These are phyloP conservation scores for Colletotrichum sp. DNA, from an alignment of 2,329 filamentous ascomycete genomes.

Conservation along the genomic window DNA sequence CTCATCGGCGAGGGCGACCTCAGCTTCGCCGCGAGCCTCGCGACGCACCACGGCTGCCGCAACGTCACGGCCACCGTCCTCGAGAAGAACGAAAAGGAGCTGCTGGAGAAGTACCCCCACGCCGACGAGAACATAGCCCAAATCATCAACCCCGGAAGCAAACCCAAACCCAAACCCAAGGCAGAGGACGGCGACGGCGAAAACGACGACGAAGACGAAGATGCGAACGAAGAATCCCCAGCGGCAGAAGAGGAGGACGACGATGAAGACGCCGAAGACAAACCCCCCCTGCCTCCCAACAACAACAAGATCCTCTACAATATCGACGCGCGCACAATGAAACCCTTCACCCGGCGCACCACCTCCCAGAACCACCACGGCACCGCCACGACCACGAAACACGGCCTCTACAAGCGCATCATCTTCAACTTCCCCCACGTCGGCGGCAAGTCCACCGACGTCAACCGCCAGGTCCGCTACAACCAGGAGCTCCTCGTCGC, in stretches of 20 bases:
- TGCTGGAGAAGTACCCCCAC: conserved; percentile 78
- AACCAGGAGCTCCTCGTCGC: conserved; percentile 82
- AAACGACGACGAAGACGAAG: background rate
- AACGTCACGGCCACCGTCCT: conserved; percentile 73
- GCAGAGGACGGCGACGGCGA: background rate
- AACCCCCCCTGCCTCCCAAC: conserved; percentile 22
- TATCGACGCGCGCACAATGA: conserved; percentile 72
- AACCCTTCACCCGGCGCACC: conserved; percentile 42
- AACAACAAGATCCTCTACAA: conserved; percentile 58
- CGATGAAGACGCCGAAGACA: background rate
- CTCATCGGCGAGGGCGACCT: conserved; percentile 83
- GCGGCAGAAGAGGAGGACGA: conserved; percentile 11
- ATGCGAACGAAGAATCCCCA: conserved; percentile 11
- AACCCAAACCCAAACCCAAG: background rate
- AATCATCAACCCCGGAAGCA: conserved; percentile 36
- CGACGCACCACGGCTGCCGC: conserved; percentile 68
- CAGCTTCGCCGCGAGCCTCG: conserved; percentile 74
- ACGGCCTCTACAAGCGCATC: conserved; percentile 71
- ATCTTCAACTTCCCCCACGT: conserved; percentile 98
- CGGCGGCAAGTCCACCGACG: conserved; percentile 88
- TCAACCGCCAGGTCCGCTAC: conserved; percentile 90
- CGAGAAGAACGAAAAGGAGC: conserved; percentile 60
- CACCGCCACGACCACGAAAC: conserved; percentile 29
- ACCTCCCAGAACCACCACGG: conserved; percentile 14
- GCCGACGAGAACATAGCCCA: conserved; percentile 62